phyloP scores from a whole-genome alignment of 2,329 filamentous ascomycete genomes.

The Davidsoniella neocaledoniae region DNA sequence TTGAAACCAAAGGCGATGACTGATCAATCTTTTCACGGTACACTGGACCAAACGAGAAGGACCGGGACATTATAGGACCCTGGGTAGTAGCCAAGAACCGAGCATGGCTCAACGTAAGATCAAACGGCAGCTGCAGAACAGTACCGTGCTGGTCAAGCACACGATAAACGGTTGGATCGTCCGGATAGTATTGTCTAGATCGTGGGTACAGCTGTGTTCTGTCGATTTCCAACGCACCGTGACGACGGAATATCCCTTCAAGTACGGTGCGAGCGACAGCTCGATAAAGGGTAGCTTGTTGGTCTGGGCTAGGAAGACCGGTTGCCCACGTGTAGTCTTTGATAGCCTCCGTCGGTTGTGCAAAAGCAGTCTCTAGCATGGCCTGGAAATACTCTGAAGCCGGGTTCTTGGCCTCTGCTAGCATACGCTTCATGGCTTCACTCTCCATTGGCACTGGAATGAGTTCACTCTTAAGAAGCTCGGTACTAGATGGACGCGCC shows the following conservation, averaged over 20 bases:
- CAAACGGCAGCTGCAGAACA: constrained; percentile 85
- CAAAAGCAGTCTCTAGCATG: constrained; percentile 73
- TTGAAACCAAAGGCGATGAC: constrained; percentile 65
- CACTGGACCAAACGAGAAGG: constrained; percentile 75
- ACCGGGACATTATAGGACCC: constrained; percentile 47
- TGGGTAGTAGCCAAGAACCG: constrained; percentile 60
- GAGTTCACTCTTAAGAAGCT: constrained; percentile 71
- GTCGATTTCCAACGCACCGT: constrained; percentile 71
- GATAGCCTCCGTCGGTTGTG: constrained; percentile 55
- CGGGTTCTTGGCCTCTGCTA: constrained; percentile 66
- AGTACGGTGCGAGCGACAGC: constrained; percentile 59
- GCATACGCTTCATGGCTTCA: constrained; percentile 69
- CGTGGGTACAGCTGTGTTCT: constrained; percentile 65
- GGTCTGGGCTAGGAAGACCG: constrained; percentile 36
- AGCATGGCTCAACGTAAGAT: constrained; percentile 78
- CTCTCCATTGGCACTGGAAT: constrained; percentile 85
- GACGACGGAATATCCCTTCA: constrained; percentile 64
- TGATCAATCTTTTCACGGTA: constrained; percentile 66
- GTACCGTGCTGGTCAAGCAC: constrained; percentile 70
- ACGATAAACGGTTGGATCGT: constrained; percentile 48
- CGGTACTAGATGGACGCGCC: constrained; percentile 64
- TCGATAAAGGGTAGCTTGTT: constrained; percentile 45
- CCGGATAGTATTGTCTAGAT: constrained; percentile 55
- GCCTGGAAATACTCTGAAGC: constrained; percentile 79
- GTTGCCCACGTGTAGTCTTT: constrained; percentile 72